Base-by-base conservation (phyloP, 305 asterid genomes). In the Solanum chacoense region DNA sequence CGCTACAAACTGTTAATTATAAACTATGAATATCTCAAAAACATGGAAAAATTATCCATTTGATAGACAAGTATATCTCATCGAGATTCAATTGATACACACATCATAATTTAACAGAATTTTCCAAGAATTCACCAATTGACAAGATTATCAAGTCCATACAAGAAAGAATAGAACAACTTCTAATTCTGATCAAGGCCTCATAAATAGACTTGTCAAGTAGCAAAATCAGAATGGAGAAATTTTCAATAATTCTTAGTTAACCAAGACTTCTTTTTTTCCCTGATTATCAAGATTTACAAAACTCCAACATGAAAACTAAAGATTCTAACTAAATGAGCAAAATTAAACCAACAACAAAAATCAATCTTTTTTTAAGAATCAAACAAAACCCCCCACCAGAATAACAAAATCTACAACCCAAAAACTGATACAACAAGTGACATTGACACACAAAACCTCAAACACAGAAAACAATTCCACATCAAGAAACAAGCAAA, bases 291-390 rank as follows among this genome's bases (percentile, higher is more conserved):
- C 85, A 42, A 80, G 85, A 80, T 80, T 80, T 16, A 80, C 31
- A 83, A 50, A 37, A 9, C 71, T 28, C 87, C 87, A 50, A 29
- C 86, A 83, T 20, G 31, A 83, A 50, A 45, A 12, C 40, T 12
- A 50, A 32, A 3, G 26, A 83, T 50, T 31, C 14, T 45, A 26
- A 83, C 12, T 29, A 50, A 50, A 45, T 50, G 87, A 16, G 42
- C 31, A 83, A 35, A 10, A 83, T 7, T 6, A 83, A 88, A 90
- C 22, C 67, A 3, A 8, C 89, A 16, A 42, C 31, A 89, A 69
- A 50, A 91, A 3, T 7, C 55, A 86, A 90, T 90, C 93, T 89
- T 89, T 76, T 22, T 77, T 37, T 2, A 77, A 20, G 75, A 89
- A 22, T 11, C 14, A 31, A 89, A 88, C 77, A 34, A 24, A 89